A percentile compares a stretch with the other conserved stretches of the same genome.
These are phyloP conservation scores for Irpex sp. DNA, from an alignment of 1,284 basidiomycete genomes.

Conservation along the genomic window DNA sequence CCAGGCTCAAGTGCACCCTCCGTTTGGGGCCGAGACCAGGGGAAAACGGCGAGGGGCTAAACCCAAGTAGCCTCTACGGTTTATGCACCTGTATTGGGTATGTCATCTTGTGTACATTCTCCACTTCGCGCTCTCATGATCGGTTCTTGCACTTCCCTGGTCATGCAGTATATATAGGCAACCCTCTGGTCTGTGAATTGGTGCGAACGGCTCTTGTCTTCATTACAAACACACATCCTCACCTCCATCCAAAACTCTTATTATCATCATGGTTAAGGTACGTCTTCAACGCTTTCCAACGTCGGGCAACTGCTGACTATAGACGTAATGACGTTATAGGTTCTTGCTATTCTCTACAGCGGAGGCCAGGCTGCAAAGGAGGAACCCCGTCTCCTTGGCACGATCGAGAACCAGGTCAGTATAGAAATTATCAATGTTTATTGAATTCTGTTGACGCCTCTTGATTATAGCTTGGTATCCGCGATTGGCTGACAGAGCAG, in stretches of 20 bases:
- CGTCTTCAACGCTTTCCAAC: not conserved
- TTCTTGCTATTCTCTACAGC: slow-evolving; percentile 76
- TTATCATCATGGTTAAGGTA: slow-evolving; percentile 6
- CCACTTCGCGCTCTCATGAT: slow-evolving; percentile 10
- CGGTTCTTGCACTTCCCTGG: not conserved
- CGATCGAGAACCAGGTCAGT: slow-evolving; percentile 74
- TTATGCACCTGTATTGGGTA: slow-evolving; percentile 1
- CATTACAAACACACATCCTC: no score
- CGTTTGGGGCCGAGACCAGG: not conserved
- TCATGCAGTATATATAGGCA: slow-evolving; percentile 4
- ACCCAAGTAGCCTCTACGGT: not conserved
- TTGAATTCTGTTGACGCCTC: not conserved
- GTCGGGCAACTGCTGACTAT: not conserved
- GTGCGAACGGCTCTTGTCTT: not conserved
- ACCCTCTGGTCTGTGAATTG: not conserved
- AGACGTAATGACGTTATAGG: slow-evolving; percentile 30
- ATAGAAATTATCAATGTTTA: not conserved
- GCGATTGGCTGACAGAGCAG: slow-evolving; percentile 59
- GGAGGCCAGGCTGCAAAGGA: slow-evolving; percentile 65
- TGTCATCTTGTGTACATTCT: not conserved
- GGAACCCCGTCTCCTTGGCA: slow-evolving; percentile 81
- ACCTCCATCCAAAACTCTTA: not conserved
- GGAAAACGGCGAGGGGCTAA: not conserved
- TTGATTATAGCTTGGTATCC: slow-evolving; percentile 40
- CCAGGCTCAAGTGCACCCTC: not conserved